Base-by-base conservation (phyloP, 1,139 yeast species). In the Pichia sp. region DNA sequence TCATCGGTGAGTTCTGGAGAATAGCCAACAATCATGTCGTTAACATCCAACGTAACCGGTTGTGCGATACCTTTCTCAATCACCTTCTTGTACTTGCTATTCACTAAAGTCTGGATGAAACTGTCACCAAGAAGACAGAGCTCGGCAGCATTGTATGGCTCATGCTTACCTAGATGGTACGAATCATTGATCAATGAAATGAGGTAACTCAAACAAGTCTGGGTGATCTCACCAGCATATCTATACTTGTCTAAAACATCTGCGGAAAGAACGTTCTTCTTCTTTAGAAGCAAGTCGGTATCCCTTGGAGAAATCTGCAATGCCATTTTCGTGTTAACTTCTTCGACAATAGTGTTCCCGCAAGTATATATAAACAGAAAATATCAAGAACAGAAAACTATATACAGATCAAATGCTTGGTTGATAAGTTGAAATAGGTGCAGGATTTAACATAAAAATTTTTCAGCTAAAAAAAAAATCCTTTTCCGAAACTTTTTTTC, bases 221-320 rank as follows among this genome's bases (percentile, higher is more conserved):
- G 97, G n/a, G 95, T 76, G 63, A 92, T 84, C 71, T 88, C 92
- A 47, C 97, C 98, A 8, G 97, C 97, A 52, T 84, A 77, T 69
- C 96, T 80, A 73, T 92, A 90, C 72, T 90, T 92, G 63, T 85
- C 92, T 50, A 89, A 68, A 16, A 86, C 84, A 15, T 77, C 62
- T 42, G 78, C 85, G 62, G 75, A 77, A 59, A 90, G 77, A 52
- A 82, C 77, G 70, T 90, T 90, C 70, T 83, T 88, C 64, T 85
- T 85, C 64, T 83, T 85, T 64, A 90, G 77, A 62, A 90, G 79
- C 63, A 85, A 74, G 66, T 86, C 84, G 62, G 90, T 84, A 69
- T 87, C 93, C 64, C 57, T 60, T 31, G 67, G 66, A 8, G 69
- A 64, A 54, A 67, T 64, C 32, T 67, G 67, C 58, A 67, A 62